phyloP scores from a whole-genome alignment of 108 stramenopile species.

The Nannochloropsis granulata region DNA sequence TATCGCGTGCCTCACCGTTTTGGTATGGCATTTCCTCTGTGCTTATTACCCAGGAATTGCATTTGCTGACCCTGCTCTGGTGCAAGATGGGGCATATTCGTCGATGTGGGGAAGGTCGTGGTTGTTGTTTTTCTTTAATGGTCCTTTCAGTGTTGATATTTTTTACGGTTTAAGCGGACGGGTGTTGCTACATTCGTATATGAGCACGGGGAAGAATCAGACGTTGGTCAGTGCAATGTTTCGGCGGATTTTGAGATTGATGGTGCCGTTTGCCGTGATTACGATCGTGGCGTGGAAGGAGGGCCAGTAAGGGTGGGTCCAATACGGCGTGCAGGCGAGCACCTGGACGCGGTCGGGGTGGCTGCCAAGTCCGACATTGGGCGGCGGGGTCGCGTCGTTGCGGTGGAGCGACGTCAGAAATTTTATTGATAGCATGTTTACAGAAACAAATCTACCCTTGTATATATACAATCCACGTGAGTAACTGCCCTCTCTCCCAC shows the following conservation, averaged over 20 bases:
- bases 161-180: neutral
- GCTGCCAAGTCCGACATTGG: neutral
- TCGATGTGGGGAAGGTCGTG: neutral
- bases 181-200: neutral
- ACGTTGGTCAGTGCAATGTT: neutral
- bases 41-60: neutral
- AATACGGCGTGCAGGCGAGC: neutral
- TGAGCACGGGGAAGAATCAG: neutral
- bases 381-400: neutral
- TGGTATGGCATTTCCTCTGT: neutral
- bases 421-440: neutral
- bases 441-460: neutral
- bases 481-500: neutral
- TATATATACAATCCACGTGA: neutral
- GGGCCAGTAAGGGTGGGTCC: neutral
- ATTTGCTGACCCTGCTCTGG: neutral
- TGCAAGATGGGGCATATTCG: neutral
- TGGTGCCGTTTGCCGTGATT: neutral
- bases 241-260: neutral
- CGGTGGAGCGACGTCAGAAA: neutral
- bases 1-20: neutral
- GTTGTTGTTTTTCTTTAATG: neutral
- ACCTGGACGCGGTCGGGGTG: neutral
- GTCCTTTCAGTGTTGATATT: neutral
- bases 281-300: neutral